Evolutionary conservation across 1,139 yeast genomes (phyloP), one percentile per base, ranked within the genome.

Genomic region (Pneumocystis carinii): DNA sequence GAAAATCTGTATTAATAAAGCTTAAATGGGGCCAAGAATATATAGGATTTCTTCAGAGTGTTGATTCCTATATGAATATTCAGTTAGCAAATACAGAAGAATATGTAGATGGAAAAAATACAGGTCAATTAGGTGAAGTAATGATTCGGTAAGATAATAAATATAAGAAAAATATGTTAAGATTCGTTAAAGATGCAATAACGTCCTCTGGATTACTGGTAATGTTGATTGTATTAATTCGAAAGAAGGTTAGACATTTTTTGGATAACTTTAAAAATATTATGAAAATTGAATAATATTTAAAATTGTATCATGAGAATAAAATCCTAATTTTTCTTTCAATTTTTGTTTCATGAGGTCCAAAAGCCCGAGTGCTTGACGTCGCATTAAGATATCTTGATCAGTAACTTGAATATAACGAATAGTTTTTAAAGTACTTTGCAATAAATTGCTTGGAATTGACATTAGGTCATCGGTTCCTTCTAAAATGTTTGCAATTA

Each of bases 11-110:
- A 17, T 75, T 85, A n/a, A 95, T 92, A n/a, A 82, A 92, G 64
- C 80, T 92, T 67, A 92, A 92, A 74, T 94, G 96, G 87, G 92
- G 55, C 10, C 55, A 59, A 65, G 95, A 90, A 72, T 92, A 92
- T 75, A 80, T 77, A 66, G 98, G 98, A 0, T 80, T 74, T n/a
- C 79, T 92, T 61, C 75, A 84, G 17, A 84, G 96, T 0, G 86
- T 89, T 37, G 99, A 92, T 72, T 88, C 89, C 69, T 94, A 92
- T 75, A 92, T 94, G 92, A 94, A 92, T 71, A 70, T 92, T 55
- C 90, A 89, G 71, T 76, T 92, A 57, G 84, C 81, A 57, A 81
- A 84, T 42, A 85, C 95, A 1, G 81, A 77, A 63, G 96, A 90
- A 73, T 76, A 78, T 61, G 77, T 83, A 10, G 77, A 76, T 60